phyloP scores from a whole-genome alignment of 192 early-diverging fungal genomes.

The Coemansia sp. region DNA sequence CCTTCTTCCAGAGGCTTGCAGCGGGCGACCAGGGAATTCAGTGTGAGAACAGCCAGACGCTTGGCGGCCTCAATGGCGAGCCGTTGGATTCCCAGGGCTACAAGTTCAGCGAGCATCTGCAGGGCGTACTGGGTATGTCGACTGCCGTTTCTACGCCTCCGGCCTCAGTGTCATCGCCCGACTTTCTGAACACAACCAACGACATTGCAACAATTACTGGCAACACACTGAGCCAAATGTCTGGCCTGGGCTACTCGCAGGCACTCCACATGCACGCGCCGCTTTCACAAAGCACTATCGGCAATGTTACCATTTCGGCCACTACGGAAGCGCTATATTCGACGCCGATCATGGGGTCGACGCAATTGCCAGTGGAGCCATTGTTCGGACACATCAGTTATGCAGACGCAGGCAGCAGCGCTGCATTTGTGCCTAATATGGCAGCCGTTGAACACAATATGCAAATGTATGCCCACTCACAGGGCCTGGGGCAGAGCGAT shows the following conservation, averaged over 20 bases:
- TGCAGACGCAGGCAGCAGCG: conserved; percentile 24
- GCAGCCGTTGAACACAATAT: conserved; percentile 15
- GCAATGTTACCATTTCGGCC: conserved; percentile 4
- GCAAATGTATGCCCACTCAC: conserved; percentile 14
- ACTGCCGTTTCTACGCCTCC: conserved; percentile 11
- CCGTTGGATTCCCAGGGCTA: conserved; percentile 10
- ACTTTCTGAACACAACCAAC: conserved; percentile 1
- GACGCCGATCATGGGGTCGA: conserved; percentile 32
- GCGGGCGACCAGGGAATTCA: background rate
- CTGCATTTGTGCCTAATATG: conserved; percentile 21
- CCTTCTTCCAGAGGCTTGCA: background rate
- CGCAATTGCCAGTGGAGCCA: conserved; percentile 26
- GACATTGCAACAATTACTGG: conserved; percentile 10
- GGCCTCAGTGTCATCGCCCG: conserved; percentile 8
- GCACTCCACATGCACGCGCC: conserved; percentile 11
- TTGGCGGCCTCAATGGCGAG: background rate
- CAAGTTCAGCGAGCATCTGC: conserved; percentile 7
- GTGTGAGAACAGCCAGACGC: background rate
- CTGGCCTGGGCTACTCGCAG: conserved; percentile 9
- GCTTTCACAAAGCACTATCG: conserved; percentile 4
- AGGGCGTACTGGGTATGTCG: conserved; percentile 12
- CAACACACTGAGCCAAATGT: background rate
- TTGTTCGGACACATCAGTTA: conserved; percentile 31
- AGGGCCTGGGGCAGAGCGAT: conserved; percentile 4
- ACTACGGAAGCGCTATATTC: conserved; percentile 12